A percentile compares a stretch with the other conserved stretches of the same genome.
phyloP scores from a whole-genome alignment of 2,329 filamentous ascomycete genomes.

The Teratosphaeria nubilosa region DNA sequence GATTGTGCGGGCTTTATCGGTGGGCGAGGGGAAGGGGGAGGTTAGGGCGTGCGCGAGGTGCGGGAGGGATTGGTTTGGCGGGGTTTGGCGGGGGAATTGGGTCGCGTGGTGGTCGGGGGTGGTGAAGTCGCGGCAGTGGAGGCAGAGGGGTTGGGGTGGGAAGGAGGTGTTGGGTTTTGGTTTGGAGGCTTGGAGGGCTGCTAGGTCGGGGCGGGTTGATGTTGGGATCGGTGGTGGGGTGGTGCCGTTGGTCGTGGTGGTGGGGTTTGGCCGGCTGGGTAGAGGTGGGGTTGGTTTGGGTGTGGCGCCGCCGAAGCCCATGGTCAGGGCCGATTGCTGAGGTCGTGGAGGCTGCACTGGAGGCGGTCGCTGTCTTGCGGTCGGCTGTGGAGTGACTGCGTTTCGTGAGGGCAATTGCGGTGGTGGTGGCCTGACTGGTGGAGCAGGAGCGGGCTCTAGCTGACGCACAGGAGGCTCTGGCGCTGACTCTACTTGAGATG shows the following conservation, averaged over 20 bases:
- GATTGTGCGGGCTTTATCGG: conserved; percentile 85
- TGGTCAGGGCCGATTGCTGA: conserved; percentile 14
- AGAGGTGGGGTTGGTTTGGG: conserved; percentile 5
- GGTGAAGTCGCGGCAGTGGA: conserved; percentile 82
- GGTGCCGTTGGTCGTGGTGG: conserved; percentile 9
- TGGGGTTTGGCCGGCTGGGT: conserved; percentile 7
- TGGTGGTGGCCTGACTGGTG: neutral
- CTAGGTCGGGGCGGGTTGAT: conserved; percentile 48
- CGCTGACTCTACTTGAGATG: neutral
- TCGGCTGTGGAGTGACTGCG: conserved; percentile 1
- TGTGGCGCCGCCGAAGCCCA: conserved; percentile 17
- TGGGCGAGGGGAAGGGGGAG: conserved; percentile 70
- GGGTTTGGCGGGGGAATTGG: conserved; percentile 60
- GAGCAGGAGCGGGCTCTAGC: neutral
- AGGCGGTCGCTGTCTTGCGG: neutral
- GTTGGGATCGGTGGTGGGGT: conserved; percentile 43
- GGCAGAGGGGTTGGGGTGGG: conserved; percentile 45
- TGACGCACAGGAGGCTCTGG: conserved; percentile 2
- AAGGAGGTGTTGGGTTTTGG: conserved; percentile 25
- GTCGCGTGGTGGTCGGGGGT: conserved; percentile 68
- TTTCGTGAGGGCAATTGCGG: neutral
- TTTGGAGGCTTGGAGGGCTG: conserved; percentile 45
- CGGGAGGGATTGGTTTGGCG: conserved; percentile 52
- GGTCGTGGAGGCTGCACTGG: conserved; percentile 10
- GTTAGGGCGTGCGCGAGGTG: conserved; percentile 73